Conservation (phyloP, 1,284 basidiomycete species). For the Cronartium quercuum region DNA sequence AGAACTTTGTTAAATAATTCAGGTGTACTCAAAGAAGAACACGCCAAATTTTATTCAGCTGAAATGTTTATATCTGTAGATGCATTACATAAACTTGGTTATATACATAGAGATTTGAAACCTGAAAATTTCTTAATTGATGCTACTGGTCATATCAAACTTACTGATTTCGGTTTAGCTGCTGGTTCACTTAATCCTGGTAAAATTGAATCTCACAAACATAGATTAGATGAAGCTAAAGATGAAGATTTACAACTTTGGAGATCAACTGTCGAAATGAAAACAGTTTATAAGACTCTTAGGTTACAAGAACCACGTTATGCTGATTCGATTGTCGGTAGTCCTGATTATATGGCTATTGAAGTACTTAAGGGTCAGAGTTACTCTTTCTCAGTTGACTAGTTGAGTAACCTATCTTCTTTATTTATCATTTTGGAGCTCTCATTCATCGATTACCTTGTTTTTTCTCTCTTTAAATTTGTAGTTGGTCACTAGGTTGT, state of each 20-base stretch:
- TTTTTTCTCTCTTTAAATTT: constrained; percentile 48
- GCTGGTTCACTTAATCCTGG: constrained; percentile 93
- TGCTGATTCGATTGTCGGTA: constrained; percentile 96
- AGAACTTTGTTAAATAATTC: constrained; percentile 91
- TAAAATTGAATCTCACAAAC: constrained; percentile 86
- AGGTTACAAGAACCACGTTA: constrained; percentile 85
- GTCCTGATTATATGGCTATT: constrained; percentile 73
- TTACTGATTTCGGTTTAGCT: constrained; percentile 97
- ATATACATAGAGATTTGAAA: constrained; percentile 58
- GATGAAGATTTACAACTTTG: constrained; percentile 76
- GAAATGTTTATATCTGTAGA: constrained; percentile 91
- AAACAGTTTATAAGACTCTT: constrained; percentile 89
- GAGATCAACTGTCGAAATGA: constrained; percentile 86
- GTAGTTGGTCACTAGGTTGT: constrained; percentile 98
- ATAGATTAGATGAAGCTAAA: constrained; percentile 92
- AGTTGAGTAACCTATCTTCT: constrained; percentile 14
- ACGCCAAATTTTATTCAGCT: constrained; percentile 86
- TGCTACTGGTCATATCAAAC: constrained; percentile 88
- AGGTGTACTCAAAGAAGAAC: constrained; percentile 89
- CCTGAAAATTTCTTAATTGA: constrained; percentile 93
- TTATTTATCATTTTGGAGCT: constrained; percentile 42
- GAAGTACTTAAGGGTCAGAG: constrained; percentile 41
- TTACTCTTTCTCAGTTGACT: constrained; percentile 37
- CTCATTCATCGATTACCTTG: constrained; percentile 30
- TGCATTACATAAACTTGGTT: constrained; percentile 87